These are phyloP conservation scores for Dactylellina leptospora DNA, from an alignment of 2,329 filamentous ascomycete species.

Conservation along the genomic window DNA sequence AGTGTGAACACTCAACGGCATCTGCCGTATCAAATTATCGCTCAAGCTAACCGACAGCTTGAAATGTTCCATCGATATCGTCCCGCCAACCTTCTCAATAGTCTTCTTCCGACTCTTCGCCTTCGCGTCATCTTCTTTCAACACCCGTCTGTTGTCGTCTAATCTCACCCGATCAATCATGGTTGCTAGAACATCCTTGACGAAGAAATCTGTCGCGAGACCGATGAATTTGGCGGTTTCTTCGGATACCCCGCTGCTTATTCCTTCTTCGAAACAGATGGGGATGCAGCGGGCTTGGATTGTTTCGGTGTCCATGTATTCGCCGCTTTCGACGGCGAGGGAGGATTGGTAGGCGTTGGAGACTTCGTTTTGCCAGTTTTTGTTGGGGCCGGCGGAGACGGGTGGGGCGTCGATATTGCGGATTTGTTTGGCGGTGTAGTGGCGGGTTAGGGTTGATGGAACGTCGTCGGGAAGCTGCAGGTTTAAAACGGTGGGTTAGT, in stretches of 20 bases:
- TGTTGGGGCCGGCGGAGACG: conserved; percentile 50
- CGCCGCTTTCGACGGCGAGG: conserved; percentile 72
- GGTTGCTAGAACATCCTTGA: conserved; percentile 72
- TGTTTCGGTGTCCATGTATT: conserved; percentile 72
- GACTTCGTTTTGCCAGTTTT: conserved; percentile 73
- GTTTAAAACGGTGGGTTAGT: conserved; percentile 12
- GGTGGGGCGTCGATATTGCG: conserved; percentile 44
- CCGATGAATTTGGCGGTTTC: conserved; percentile 73
- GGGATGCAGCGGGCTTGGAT: conserved; percentile 74
- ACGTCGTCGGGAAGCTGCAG: conserved; percentile 53
- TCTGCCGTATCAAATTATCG: conserved; percentile 53
- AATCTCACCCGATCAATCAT: conserved; percentile 72
- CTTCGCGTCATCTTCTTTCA: conserved; percentile 35
- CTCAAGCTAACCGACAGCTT: conserved; percentile 39
- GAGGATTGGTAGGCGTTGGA: conserved; percentile 71
- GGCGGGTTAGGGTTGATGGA: conserved; percentile 43
- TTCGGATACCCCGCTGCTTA: conserved; percentile 68
- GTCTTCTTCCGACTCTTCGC: conserved; percentile 33
- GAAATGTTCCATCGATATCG: conserved; percentile 51
- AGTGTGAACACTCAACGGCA: conserved; percentile 50
- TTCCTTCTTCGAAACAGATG: conserved; percentile 73
- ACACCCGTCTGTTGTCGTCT: conserved; percentile 62
- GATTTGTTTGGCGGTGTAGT: conserved; percentile 51
- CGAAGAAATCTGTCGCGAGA: conserved; percentile 72
- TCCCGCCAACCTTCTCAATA: conserved; percentile 49